Evolutionary conservation across 441 rosid species (phyloP).

Genomic region (Erysimum cheiri): DNA sequence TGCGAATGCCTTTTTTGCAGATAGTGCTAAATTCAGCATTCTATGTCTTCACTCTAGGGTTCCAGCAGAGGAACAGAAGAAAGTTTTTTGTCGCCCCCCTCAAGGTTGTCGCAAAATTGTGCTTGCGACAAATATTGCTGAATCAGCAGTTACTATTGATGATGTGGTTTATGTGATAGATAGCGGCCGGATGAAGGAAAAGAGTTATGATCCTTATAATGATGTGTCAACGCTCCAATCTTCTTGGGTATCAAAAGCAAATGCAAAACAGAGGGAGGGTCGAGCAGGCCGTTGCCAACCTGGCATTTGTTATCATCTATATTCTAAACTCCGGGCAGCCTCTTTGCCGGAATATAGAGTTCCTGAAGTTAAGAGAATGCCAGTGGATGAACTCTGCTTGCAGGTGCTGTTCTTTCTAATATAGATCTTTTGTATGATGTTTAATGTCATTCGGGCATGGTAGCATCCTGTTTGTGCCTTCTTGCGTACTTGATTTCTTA

Average conservation of each 20-base stretch:
- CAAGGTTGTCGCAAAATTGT: conserved; percentile 87
- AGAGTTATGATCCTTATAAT: conserved; percentile 91
- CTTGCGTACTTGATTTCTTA: conserved; percentile 15
- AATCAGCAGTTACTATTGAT: conserved; percentile 92
- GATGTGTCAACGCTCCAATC: conserved; percentile 93
- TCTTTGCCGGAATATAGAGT: conserved; percentile 81
- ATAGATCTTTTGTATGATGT: conserved; percentile 2
- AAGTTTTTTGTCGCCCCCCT: conserved; percentile 72
- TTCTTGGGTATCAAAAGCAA: conserved; percentile 97
- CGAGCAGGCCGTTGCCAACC: conserved; percentile 99
- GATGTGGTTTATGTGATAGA: conserved; percentile 98
- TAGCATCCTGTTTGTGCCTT: conserved; percentile 32
- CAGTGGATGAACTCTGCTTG: conserved; percentile 94
- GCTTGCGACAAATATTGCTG: conserved; percentile 94
- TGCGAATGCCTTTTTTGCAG: conserved; percentile 57
- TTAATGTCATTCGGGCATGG: conserved; percentile 14
- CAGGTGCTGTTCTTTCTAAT: conserved; percentile 56
- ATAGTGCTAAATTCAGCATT: conserved; percentile 62
- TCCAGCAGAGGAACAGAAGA: conserved; percentile 84
- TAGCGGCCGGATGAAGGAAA: conserved; percentile 97
- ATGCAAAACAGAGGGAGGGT: conserved; percentile 94
- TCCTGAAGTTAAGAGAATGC: conserved; percentile 95
- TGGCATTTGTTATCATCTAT: conserved; percentile 95
- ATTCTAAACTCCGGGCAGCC: conserved; percentile 77
- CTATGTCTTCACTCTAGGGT: conserved; percentile 94